A percentile compares a stretch with the other conserved stretches of the same genome.
Evolutionary conservation across 352 stramenopile species (phyloP).

Genomic region (Phytophthora tentaculata): DNA sequence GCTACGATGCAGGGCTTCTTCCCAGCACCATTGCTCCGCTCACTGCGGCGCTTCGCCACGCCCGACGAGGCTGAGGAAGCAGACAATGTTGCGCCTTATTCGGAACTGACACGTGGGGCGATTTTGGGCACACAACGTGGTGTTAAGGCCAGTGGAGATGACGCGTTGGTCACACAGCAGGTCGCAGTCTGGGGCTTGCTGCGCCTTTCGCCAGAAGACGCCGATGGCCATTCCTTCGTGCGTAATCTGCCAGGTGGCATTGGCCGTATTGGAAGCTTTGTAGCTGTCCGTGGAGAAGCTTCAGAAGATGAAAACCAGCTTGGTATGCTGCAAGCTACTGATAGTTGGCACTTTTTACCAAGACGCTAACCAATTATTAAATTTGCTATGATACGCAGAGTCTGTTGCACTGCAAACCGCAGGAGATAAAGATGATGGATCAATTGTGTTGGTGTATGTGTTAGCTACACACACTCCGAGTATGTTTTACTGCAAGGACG

Average conservation of each 20-base stretch:
- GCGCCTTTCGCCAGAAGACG: constrained; percentile 9
- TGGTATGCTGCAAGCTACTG: constrained; percentile 12
- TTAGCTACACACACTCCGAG: constrained; percentile 11
- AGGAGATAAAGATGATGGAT: neutral
- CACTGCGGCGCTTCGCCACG: constrained; percentile 42
- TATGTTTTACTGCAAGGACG: constrained; percentile 30
- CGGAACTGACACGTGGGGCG: constrained; percentile 19
- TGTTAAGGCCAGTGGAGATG: constrained; percentile 8
- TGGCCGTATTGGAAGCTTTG: constrained; percentile 28
- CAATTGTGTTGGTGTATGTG: constrained; percentile 36
- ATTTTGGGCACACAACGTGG: constrained; percentile 30
- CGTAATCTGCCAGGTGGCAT: constrained; percentile 38
- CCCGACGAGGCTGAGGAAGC: constrained; percentile 17
- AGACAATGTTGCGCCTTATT: constrained; percentile 7
- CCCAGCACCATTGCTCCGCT: constrained; percentile 42
- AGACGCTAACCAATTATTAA: constrained; percentile 5
- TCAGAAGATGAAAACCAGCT: constrained; percentile 17
- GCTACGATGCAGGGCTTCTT: constrained; percentile 29
- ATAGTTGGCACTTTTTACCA: constrained; percentile 1
- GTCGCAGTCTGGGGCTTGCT: constrained; percentile 41
- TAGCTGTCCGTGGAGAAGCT: constrained; percentile 22
- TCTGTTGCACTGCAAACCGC: constrained; percentile 13
- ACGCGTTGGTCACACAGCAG: constrained; percentile 10
- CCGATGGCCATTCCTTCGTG: constrained; percentile 20
- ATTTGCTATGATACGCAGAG: constrained; percentile 15